Evolutionary conservation across 495 filamentous ascomycete species (phyloP).

Genomic region (Aspergillus indologenus): DNA sequence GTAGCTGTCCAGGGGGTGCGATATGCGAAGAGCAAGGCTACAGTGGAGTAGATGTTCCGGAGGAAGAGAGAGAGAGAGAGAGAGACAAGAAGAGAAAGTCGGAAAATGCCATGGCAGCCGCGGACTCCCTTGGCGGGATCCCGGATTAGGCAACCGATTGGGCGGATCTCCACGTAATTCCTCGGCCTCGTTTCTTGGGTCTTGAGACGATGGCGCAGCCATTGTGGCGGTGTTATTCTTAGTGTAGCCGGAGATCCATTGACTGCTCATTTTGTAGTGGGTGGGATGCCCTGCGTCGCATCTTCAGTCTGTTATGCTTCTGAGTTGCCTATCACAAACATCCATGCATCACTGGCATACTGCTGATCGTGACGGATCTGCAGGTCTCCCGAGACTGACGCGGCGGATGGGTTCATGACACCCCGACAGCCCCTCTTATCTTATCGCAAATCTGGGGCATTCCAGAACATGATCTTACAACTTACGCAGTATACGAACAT

Average conservation of each 20-base stretch:
- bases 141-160: slow-evolving; percentile 8
- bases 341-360: neutral
- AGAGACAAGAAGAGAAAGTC: neutral
- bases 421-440: neutral
- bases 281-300: no score
- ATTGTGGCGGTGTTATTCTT: neutral
- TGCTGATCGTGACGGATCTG: neutral
- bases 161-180: neutral
- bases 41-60: neutral
- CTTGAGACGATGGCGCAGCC: neutral
- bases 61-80: neutral
- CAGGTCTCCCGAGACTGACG: neutral
- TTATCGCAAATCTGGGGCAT: neutral
- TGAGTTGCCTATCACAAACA: neutral
- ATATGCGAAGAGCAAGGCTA: neutral
- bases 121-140: slow-evolving; percentile 17
- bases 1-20: no score
- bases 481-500: no score
- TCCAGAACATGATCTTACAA: neutral
- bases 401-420: neutral
- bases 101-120: neutral
- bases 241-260: neutral
- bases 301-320: no score
- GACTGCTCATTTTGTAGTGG: no score
- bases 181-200: no score